Conservation (phyloP, 2,329 filamentous ascomycete genomes). For the Diplocarpon rosae region DNA sequence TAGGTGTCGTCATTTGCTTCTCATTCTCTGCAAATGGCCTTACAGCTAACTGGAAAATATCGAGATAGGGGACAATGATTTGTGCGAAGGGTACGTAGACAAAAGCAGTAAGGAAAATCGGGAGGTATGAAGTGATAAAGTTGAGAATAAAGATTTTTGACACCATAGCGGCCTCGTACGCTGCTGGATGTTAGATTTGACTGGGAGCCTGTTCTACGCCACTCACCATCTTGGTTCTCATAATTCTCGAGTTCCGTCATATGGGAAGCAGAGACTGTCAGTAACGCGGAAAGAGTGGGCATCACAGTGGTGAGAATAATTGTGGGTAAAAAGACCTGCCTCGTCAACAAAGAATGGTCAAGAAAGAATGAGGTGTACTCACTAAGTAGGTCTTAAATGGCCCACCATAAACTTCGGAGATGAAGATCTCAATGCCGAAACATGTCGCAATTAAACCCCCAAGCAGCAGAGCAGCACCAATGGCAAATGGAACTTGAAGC, state of each 20-base stretch:
- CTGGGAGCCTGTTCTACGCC: neutral
- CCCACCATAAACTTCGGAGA: conserved; percentile 85
- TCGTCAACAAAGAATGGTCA: conserved; percentile 8
- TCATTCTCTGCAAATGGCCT: conserved; percentile 66
- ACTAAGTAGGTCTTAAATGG: conserved; percentile 79
- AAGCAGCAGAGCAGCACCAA: conserved; percentile 59
- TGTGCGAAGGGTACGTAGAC: conserved; percentile 89
- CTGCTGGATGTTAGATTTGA: conserved; percentile 29
- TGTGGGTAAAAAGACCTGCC: conserved; percentile 77
- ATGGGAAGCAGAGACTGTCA: conserved; percentile 65
- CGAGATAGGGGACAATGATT: conserved; percentile 72
- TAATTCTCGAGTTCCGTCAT: conserved; percentile 87
- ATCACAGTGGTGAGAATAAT: conserved; percentile 73
- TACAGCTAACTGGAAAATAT: conserved; percentile 67
- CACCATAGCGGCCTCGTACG: conserved; percentile 73
- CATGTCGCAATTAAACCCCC: conserved; percentile 75
- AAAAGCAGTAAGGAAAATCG: conserved; percentile 85
- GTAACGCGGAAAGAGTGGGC: conserved; percentile 63
- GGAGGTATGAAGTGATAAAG: conserved; percentile 91
- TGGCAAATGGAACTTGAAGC: conserved; percentile 62
- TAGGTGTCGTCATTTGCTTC: conserved; percentile 49
- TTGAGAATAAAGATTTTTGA: conserved; percentile 93
- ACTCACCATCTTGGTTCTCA: conserved; percentile 61
- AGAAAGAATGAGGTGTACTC: conserved; percentile 26
- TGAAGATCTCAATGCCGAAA: conserved; percentile 91